Conservation (phyloP, 345 rosid genomes). For the Citrus reticulata region DNA sequence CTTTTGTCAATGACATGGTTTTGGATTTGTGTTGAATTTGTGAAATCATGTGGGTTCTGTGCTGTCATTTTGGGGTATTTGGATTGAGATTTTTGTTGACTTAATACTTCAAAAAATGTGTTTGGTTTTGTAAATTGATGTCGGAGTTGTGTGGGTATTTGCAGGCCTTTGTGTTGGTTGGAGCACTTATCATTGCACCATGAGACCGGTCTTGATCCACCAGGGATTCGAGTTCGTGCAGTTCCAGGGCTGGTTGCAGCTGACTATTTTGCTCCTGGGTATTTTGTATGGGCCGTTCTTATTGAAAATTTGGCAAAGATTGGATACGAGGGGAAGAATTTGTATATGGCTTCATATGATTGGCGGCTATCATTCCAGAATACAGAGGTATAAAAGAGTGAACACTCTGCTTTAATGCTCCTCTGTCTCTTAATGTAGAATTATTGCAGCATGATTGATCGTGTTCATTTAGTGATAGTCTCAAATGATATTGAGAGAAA, state of each 20-base stretch:
- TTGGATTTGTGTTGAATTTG: neutral
- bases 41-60: neutral
- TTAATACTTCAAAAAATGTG: neutral
- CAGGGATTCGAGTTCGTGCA: slow-evolving; percentile 57
- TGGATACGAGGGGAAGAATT: slow-evolving; percentile 72
- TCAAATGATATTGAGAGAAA: neutral
- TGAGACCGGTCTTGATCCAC: slow-evolving; percentile 80
- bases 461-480: neutral
- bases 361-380: slow-evolving; percentile 71
- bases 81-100: neutral
- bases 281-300: slow-evolving; percentile 72
- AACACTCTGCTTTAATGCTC: neutral
- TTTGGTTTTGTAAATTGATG: neutral
- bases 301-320: slow-evolving; percentile 74
- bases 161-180: slow-evolving; percentile 68
- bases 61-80: neutral
- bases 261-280: slow-evolving; percentile 56
- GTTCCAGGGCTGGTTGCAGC: slow-evolving; percentile 58
- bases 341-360: slow-evolving; percentile 68
- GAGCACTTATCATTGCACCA: slow-evolving; percentile 68
- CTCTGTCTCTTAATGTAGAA: neutral
- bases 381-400: slow-evolving; percentile 41
- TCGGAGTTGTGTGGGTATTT: slow-evolving; percentile 1
- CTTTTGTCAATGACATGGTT: neutral
- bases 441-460: neutral